phyloP scores from a whole-genome alignment of 352 stramenopile genomes.

The Peronospora destructor region DNA sequence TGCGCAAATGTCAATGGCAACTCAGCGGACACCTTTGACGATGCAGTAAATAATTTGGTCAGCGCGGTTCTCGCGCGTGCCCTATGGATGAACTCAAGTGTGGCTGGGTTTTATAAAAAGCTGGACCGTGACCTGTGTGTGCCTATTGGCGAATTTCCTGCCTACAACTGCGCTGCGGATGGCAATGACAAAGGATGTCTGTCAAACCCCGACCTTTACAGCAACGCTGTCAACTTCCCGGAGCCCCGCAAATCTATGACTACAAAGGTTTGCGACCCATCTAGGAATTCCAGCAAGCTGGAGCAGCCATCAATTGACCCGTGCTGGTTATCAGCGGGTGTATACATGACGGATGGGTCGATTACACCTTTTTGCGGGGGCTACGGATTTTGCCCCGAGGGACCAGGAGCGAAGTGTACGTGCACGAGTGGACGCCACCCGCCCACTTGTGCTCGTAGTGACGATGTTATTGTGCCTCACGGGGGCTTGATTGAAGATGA shows the following conservation, averaged over 20 bases:
- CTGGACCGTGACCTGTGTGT: conserved; percentile 32
- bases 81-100: conserved; percentile 48
- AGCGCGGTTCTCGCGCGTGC: conserved; percentile 32
- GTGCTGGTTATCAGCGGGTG: conserved; percentile 66
- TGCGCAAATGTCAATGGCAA: conserved; percentile 43
- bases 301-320: conserved; percentile 58
- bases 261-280: conserved; percentile 15
- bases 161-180: conserved; percentile 48
- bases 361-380: conserved; percentile 69
- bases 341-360: conserved; percentile 41
- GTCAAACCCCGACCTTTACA: conserved; percentile 31
- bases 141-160: conserved; percentile 32
- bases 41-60: conserved; percentile 33
- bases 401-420: conserved; percentile 56
- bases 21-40: conserved; percentile 29
- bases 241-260: conserved; percentile 25
- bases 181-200: conserved; percentile 45
- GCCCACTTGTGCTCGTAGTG: conserved; percentile 39
- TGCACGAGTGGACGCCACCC: conserved; percentile 35
- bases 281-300: neutral
- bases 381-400: conserved; percentile 54
- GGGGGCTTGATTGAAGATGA: conserved; percentile 9
- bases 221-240: conserved; percentile 37
- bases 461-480: conserved; percentile 31
- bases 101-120: conserved; percentile 34